phyloP scores from a whole-genome alignment of 2,329 filamentous ascomycete species.

The Diaporthe eres region DNA sequence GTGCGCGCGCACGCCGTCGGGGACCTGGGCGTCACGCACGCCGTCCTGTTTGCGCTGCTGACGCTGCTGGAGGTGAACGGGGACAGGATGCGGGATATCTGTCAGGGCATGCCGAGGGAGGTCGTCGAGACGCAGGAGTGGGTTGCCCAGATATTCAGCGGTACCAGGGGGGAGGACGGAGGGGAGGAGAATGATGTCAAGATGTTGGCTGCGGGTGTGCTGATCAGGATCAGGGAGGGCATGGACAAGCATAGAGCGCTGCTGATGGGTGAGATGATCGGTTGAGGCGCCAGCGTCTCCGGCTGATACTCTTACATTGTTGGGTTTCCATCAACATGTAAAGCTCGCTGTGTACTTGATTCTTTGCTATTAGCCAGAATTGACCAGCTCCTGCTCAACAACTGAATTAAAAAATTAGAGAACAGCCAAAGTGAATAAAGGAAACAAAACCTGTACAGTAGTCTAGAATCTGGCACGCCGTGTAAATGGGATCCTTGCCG shows the following conservation, averaged over 20 bases:
- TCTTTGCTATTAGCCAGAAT: not conserved
- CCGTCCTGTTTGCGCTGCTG: conserved; percentile 83
- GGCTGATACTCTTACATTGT: not conserved
- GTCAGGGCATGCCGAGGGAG: conserved; percentile 80
- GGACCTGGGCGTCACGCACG: conserved; percentile 78
- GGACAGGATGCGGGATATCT: conserved; percentile 78
- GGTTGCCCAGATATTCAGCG: conserved; percentile 82
- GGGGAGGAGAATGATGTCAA: conserved; percentile 85
- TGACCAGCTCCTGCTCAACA: too few species aligned
- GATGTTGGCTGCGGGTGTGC: conserved; percentile 81
- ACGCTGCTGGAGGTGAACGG: conserved; percentile 87
- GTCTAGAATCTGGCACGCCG: not conserved
- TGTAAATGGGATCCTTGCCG: not conserved
- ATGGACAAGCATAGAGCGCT: conserved; percentile 85
- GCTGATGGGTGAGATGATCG: conserved; percentile 78
- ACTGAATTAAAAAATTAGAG: not conserved
- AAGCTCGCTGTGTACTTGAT: not conserved
- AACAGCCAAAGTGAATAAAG: not conserved
- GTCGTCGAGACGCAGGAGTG: conserved; percentile 90
- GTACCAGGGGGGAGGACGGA: conserved; percentile 63
- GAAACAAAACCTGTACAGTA: too few species aligned
- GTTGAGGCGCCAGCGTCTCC: conserved; percentile 38
- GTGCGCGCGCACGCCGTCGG: conserved; percentile 72
- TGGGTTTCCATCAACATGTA: not conserved
- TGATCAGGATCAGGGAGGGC: conserved; percentile 84